A percentile compares a stretch with the other conserved stretches of the same genome.
phyloP scores from a whole-genome alignment of 2,329 filamentous ascomycete species.

The Xylaria sp. region DNA sequence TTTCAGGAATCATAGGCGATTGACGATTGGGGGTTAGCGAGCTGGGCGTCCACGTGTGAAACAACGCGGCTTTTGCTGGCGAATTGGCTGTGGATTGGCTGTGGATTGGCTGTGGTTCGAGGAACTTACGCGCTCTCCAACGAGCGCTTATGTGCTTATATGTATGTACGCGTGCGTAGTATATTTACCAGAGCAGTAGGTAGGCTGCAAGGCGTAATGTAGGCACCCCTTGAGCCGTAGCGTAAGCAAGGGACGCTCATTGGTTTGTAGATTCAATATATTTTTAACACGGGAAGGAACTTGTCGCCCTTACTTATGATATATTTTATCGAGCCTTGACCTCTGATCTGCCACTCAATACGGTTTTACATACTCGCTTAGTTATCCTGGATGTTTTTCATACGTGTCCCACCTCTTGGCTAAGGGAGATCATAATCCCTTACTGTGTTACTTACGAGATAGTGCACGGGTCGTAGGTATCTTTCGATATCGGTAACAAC shows the following conservation, averaged over 20 bases:
- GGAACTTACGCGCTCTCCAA: neutral
- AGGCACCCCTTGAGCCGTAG: no score
- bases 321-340: neutral
- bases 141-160: neutral
- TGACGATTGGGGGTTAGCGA: neutral
- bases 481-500: neutral
- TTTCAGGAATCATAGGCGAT: conserved; percentile 5
- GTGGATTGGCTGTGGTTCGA: no score
- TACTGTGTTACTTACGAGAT: neutral
- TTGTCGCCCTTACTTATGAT: neutral
- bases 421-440: neutral
- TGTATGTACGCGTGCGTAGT: neutral
- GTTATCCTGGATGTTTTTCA: neutral
- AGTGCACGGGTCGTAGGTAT: neutral
- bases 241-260: conserved; percentile 7
- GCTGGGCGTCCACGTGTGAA: neutral
- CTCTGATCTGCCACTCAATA: neutral
- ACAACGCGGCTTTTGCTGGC: neutral
- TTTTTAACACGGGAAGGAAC: neutral
- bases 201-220: no score
- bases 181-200: no score
- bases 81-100: no score
- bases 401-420: neutral
- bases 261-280: neutral
- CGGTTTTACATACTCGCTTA: neutral